phyloP scores from a whole-genome alignment of 352 stramenopile species.

The Globisporangium canariense region DNA sequence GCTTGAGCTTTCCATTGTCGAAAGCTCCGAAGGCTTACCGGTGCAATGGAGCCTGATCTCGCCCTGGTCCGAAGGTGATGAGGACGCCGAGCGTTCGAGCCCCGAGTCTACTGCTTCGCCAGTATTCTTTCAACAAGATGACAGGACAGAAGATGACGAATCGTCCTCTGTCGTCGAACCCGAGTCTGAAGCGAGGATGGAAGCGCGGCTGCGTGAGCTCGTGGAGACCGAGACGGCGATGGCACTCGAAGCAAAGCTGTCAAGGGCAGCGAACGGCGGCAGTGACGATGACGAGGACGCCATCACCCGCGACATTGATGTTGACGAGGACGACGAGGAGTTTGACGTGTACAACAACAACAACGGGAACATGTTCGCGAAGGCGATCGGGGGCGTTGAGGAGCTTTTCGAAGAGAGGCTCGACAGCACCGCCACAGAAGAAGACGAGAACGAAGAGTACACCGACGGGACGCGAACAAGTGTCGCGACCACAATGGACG shows the following conservation, averaged over 20 bases:
- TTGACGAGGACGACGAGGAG: constrained; percentile 20
- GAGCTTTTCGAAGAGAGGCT: constrained; percentile 16
- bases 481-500: constrained; percentile 13
- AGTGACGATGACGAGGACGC: background rate
- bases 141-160: background rate
- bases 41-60: constrained; percentile 51
- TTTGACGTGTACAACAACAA: constrained; percentile 14
- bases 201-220: constrained; percentile 14
- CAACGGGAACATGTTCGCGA: constrained; percentile 1
- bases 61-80: constrained; percentile 33
- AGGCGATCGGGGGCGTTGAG: background rate
- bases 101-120: background rate
- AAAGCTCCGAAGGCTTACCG: background rate
- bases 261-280: background rate
- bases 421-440: background rate
- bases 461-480: constrained; percentile 14
- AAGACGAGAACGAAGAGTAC: constrained; percentile 9
- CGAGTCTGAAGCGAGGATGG: constrained; percentile 10
- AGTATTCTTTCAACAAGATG: constrained; percentile 8
- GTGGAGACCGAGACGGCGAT: constrained; percentile 1
- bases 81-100: constrained; percentile 5
- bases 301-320: background rate
- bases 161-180: background rate
- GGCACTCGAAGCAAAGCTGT: background rate
- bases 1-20: background rate